phyloP scores from a whole-genome alignment of 1,284 basidiomycete species.

The Rhizopogon hawkerae region DNA sequence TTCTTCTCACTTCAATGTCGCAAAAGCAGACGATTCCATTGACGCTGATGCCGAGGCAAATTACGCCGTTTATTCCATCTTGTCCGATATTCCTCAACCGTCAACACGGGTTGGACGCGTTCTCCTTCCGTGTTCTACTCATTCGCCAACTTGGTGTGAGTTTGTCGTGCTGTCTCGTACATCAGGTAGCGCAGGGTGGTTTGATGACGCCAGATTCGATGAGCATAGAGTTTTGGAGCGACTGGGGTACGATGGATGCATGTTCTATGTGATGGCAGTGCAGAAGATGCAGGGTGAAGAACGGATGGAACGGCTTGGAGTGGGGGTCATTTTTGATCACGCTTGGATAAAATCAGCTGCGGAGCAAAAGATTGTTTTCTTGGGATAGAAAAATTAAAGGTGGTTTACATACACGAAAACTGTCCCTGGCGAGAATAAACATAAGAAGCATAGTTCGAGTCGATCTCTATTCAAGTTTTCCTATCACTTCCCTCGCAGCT shows the following conservation, averaged over 20 bases:
- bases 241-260: neutral
- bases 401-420: too few relatives aligned
- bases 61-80: neutral
- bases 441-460: too few relatives aligned
- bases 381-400: neutral
- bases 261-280: conserved; percentile 7
- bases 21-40: neutral
- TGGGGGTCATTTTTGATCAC: conserved; percentile 1
- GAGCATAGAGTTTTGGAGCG: too few relatives aligned
- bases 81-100: neutral
- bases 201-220: conserved; percentile 5
- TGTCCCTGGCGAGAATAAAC: too few relatives aligned
- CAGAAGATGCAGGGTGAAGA: neutral
- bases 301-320: conserved; percentile 1
- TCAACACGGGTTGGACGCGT: neutral
- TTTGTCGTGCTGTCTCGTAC: conserved; percentile 6
- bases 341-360: neutral
- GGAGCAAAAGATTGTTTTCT: neutral
- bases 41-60: neutral
- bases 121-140: conserved; percentile 1
- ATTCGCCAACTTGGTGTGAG: conserved; percentile 14
- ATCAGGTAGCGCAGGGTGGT: conserved; percentile 16
- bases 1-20: neutral
- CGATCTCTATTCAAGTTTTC: too few relatives aligned
- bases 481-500: too few relatives aligned